Conservation (phyloP, 1,139 yeast genomes). For the Debaryomyces fabryi region DNA sequence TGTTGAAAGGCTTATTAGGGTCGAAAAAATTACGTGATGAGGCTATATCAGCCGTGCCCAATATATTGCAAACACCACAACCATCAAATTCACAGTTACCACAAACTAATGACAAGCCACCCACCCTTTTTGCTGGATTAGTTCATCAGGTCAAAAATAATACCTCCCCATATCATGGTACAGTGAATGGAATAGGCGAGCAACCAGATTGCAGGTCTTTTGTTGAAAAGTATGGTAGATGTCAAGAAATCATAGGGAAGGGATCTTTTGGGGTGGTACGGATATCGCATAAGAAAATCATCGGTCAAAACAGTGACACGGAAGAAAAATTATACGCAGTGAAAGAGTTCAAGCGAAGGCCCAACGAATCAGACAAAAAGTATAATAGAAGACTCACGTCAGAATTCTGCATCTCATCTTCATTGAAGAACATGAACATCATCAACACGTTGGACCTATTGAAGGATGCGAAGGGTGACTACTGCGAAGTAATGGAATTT, state of each 20-base stretch:
- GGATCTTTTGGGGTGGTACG: conserved; percentile 54
- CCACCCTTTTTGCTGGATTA: conserved; percentile 80
- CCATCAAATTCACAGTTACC: conserved; percentile 12
- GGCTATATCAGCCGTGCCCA: conserved; percentile 86
- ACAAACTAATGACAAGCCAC: conserved; percentile 43
- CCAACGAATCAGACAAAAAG: conserved; percentile 48
- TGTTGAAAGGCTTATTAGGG: conserved; percentile 85
- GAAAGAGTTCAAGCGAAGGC: conserved; percentile 46
- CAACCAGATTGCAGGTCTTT: conserved; percentile 42
- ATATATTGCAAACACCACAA: conserved; percentile 31
- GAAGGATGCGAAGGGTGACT: conserved; percentile 90
- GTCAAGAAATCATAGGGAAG: conserved; percentile 52
- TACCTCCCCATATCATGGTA: conserved; percentile 28
- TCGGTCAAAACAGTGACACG: conserved; percentile 15
- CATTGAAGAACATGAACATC: conserved; percentile 55
- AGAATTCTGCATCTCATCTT: conserved; percentile 52
- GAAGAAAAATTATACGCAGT: conserved; percentile 49
- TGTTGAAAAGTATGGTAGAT: conserved; percentile 52
- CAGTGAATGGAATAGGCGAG: conserved; percentile 14
- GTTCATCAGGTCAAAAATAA: conserved; percentile 64
- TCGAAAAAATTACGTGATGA: conserved; percentile 79
- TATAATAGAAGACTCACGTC: conserved; percentile 48
- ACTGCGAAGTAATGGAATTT: conserved; percentile 95
- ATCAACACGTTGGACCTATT: conserved; percentile 84
- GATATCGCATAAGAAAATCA: conserved; percentile 43